Percentiles rank a stretch among this genome's conserved stretches.
phyloP scores from a whole-genome alignment of 305 asterid species.

The Ilex paraguariensis region DNA sequence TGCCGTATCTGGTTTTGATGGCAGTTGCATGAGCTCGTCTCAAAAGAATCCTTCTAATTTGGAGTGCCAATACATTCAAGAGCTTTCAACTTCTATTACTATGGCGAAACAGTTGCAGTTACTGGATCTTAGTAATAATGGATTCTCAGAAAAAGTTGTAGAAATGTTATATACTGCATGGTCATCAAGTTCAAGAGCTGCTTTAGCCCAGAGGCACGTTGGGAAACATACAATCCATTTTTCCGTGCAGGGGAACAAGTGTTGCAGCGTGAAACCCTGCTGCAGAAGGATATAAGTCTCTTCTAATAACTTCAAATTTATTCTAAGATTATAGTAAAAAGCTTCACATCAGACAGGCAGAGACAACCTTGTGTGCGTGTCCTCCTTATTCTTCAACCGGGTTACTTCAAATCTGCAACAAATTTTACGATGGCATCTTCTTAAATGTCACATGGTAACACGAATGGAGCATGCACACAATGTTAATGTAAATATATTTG shows the following conservation, averaged over 20 bases:
- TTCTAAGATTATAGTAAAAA: too few species aligned
- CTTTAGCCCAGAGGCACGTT: constrained; percentile 44
- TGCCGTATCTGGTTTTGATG: constrained; percentile 19
- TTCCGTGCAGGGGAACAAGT: constrained; percentile 48
- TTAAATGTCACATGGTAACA: too few species aligned
- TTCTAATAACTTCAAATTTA: neutral
- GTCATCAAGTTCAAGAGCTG: constrained; percentile 52
- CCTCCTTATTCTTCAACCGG: too few species aligned
- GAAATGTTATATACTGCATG: constrained; percentile 47
- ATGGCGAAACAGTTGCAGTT: constrained; percentile 37
- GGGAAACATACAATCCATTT: constrained; percentile 49
- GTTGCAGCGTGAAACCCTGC: constrained; percentile 61
- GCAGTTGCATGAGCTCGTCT: constrained; percentile 14
- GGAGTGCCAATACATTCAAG: constrained; percentile 32
- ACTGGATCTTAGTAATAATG: constrained; percentile 67
- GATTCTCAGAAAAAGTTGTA: constrained; percentile 34
- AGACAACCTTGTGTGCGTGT: too few species aligned
- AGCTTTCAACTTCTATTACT: constrained; percentile 38
- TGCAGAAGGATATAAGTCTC: constrained; percentile 48
- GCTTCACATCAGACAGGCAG: too few species aligned
- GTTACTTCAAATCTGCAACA: too few species aligned
- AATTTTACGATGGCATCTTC: too few species aligned
- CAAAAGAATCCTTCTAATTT: constrained; percentile 13
- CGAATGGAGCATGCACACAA: too few species aligned
- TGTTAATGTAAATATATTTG: too few species aligned